Percentiles rank a stretch among this genome's conserved stretches.
These are phyloP conservation scores for Lentinus polychrous DNA, from an alignment of 1,284 basidiomycete species.

Conservation along the genomic window DNA sequence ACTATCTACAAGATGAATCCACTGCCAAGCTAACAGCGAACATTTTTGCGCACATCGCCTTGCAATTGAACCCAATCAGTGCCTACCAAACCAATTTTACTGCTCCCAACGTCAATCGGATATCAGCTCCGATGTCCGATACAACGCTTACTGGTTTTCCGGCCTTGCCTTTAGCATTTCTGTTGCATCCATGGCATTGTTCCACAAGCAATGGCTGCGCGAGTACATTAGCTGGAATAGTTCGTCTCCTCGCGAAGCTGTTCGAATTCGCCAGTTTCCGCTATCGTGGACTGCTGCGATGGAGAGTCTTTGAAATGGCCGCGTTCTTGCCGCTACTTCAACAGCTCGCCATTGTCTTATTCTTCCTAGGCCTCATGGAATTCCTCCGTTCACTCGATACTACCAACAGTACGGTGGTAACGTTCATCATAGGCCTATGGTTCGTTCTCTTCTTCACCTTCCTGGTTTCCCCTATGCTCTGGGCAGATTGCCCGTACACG, in stretches of 20 bases:
- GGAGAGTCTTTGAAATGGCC: conserved; percentile 23
- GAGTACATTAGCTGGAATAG: conserved; percentile 10
- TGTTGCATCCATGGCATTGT: too few relatives aligned
- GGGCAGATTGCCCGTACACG: conserved; percentile 11
- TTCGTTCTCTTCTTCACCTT: conserved; percentile 1
- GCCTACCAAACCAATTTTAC: too few relatives aligned
- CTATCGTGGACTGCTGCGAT: conserved; percentile 20
- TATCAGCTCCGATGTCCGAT: too few relatives aligned
- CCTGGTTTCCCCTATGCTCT: conserved; percentile 7
- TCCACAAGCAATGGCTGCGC: conserved; percentile 13
- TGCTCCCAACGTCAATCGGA: too few relatives aligned
- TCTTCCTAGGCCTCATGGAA: conserved; percentile 20
- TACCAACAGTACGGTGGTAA: conserved; percentile 6
- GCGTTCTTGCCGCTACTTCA: conserved; percentile 23
- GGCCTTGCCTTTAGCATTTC: too few relatives aligned
- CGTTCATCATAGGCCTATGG: conserved; percentile 5
- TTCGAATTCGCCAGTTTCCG: conserved; percentile 19
- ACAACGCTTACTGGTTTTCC: too few relatives aligned
- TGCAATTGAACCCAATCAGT: too few relatives aligned
- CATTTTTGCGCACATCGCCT: too few relatives aligned
- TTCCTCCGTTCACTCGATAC: conserved; percentile 9
- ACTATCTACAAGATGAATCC: too few relatives aligned
- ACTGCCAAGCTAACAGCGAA: too few relatives aligned
- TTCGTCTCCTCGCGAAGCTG: conserved; percentile 1
- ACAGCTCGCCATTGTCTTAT: conserved; percentile 23